Base-by-base conservation (phyloP, 1,139 yeast species). In the Kodamaea anthophila region DNA sequence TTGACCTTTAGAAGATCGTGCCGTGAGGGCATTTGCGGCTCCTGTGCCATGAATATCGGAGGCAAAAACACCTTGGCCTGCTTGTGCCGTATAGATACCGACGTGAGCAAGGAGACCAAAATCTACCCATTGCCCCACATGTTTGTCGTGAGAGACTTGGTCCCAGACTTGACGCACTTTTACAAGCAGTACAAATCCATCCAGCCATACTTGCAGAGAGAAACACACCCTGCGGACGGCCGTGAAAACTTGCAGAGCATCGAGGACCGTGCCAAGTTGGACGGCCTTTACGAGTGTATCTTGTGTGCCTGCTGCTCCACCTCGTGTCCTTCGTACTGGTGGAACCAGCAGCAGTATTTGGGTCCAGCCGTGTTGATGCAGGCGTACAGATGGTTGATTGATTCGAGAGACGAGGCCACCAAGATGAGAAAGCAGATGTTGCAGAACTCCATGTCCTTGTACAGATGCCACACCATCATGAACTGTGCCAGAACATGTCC, bases 331-430 rank as follows among this genome's bases (percentile, higher is more conserved):
- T 87, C 97, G 5, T 93, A 93, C 74, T 93, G 99, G 98, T 93
- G 99, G 99, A 93, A 93, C 68, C 96, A 87, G 66, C 95, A 88
- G 64, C 94, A 93, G 70, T 93, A 93, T 66, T 71, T 93, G 51
- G 98, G 98, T 36, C 97, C 98, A 20, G 97, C 97, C 16, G 97
- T 91, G 36, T 75, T 91, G 60, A 85, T 91, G 96, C 98, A 91
- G 70, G 96, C 97, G 35, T 91, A 80, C 74, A 80, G 98, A 71
- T 91, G 98, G 98, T 79, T 91, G 72, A 77, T 87, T 43, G 99
- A 91, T 62, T 82, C 96, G 29, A 83, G 99, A 69, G 99, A 91
- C 61, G 80, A 86, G 61, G 96, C 96, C 33, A 70, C 86, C 25
- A 69, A 63, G 42, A 51, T 68, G 46, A 87, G 99, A 73, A 84